Evolutionary conservation across 1,284 basidiomycete genomes (phyloP).

Genomic region (Puccinia horiana): DNA sequence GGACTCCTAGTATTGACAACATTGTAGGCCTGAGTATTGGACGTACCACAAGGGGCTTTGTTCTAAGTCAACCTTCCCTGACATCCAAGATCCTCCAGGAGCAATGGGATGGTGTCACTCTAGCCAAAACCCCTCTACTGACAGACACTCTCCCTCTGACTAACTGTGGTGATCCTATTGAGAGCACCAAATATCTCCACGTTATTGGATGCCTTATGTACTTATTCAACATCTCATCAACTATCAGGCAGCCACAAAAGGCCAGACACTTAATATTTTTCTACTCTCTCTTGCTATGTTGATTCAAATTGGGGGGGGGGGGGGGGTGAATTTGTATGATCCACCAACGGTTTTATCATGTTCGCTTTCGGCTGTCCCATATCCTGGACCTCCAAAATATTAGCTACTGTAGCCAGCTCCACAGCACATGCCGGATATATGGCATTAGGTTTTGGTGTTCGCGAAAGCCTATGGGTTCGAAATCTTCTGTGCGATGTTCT

Average conservation of each 20-base stretch:
- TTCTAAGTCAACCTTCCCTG: background rate
- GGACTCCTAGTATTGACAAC: background rate
- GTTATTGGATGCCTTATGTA: background rate
- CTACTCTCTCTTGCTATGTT: background rate
- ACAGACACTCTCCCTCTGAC: background rate
- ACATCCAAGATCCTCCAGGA: background rate
- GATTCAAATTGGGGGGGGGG: slow-evolving; percentile 43
- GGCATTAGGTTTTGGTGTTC: background rate
- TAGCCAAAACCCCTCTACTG: background rate
- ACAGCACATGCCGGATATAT: slow-evolving; percentile 29
- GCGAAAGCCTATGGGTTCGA: background rate
- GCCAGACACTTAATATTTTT: too few relatives aligned
- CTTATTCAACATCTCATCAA: background rate
- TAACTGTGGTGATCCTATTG: background rate
- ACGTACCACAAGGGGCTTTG: background rate
- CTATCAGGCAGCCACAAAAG: background rate
- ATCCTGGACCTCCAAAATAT: background rate
- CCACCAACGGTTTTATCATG: slow-evolving; percentile 7
- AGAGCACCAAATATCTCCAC: background rate
- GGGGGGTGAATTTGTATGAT: slow-evolving; percentile 9
- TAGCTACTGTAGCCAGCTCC: background rate
- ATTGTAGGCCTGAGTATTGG: slow-evolving; percentile 1
- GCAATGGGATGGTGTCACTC: background rate
- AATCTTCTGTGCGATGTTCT: too few relatives aligned
- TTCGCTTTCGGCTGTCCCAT: slow-evolving; percentile 7